These are phyloP conservation scores for Fomitiporia mediterranea DNA, from an alignment of 1,284 basidiomycete species.

Conservation along the genomic window DNA sequence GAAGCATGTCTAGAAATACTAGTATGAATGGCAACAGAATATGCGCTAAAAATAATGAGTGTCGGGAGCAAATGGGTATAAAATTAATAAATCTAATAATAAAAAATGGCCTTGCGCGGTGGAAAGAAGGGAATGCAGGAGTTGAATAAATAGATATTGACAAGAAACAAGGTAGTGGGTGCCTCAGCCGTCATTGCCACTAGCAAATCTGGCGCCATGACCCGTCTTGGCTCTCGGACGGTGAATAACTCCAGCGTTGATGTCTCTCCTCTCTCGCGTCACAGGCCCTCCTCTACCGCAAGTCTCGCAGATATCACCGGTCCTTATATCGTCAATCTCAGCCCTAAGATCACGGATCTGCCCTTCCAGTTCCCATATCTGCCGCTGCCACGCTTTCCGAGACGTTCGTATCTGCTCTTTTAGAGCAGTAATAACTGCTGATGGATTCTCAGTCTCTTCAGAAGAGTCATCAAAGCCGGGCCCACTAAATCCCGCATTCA, in stretches of 20 bases:
- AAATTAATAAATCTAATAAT: slow-evolving; percentile 5
- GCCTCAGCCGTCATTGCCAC: slow-evolving; percentile 23
- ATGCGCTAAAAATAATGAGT: not conserved
- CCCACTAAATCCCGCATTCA: slow-evolving; percentile 7
- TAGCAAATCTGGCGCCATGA: slow-evolving; percentile 31
- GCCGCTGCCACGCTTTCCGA: slow-evolving; percentile 61
- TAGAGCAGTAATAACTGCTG: slow-evolving; percentile 45
- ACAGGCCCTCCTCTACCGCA: slow-evolving; percentile 49
- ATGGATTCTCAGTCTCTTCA: slow-evolving; percentile 38
- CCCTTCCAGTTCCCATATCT: slow-evolving; percentile 70
- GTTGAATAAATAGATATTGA: not conserved
- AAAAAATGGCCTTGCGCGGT: slow-evolving; percentile 1
- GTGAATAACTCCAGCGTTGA: slow-evolving; percentile 47
- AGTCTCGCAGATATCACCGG: slow-evolving; percentile 44
- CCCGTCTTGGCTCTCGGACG: slow-evolving; percentile 52
- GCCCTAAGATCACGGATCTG: slow-evolving; percentile 66
- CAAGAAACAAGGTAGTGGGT: not conserved
- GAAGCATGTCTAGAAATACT: not conserved
- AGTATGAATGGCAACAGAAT: not conserved
- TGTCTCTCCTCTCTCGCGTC: slow-evolving; percentile 18
- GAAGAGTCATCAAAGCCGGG: not conserved
- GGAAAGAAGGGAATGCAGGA: slow-evolving; percentile 1
- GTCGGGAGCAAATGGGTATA: not conserved
- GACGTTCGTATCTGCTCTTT: slow-evolving; percentile 58
- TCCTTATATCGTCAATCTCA: slow-evolving; percentile 55